Base-by-base conservation (phyloP, 768 basidiomycete genomes). In the Serendipita sp. region DNA sequence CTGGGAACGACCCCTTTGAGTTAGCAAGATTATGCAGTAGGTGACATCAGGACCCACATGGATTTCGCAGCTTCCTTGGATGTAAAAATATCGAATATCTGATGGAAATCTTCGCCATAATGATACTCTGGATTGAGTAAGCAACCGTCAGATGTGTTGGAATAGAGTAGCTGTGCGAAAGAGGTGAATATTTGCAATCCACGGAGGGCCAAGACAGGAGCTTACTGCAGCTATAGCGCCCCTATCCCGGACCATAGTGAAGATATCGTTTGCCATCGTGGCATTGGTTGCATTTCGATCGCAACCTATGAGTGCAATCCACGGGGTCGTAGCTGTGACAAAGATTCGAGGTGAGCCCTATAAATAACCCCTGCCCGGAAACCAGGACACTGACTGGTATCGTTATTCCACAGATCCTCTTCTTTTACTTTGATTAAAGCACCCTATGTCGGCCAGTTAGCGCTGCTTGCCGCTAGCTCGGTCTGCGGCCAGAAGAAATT, bases 241-340 rank as follows among this genome's bases (percentile, higher is more conserved):
- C 65, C 81, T 77, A 65, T 86, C 82, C 43, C 79, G 76, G 22
- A 89, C 90, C 43, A 90, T 76, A 0, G 88, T 90, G 72, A 96
- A 91, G 61, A 94, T 80, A 70, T 96, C 92, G 53, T 75, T 71
- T 2, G 80, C 75, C 16, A 67, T 70, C 1, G 83, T 82, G 2
- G 81, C 75, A 64, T 79, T 74, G 16, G 88, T 88, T 17, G 84
- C 78, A 71, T 93, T 92, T 62, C 70, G 69, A 69, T 94, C 91
- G 71, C 92, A 95, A 2, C 83, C 80, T 56, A 96, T 80, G 66
- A 93, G 78, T 13, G 93, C 93, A 67, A 96, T 87, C 91, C 92
- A 96, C 2, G 93, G 90, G 0, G 91, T 89, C 3, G 74, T 76
- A 2, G 88, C 86, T 80, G 70, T 66, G 28, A n/a, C 5, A n/a